Percentiles rank a stretch among this genome's conserved stretches.
Conservation (phyloP, 345 rosid genomes). For the Brassica juncea region DNA sequence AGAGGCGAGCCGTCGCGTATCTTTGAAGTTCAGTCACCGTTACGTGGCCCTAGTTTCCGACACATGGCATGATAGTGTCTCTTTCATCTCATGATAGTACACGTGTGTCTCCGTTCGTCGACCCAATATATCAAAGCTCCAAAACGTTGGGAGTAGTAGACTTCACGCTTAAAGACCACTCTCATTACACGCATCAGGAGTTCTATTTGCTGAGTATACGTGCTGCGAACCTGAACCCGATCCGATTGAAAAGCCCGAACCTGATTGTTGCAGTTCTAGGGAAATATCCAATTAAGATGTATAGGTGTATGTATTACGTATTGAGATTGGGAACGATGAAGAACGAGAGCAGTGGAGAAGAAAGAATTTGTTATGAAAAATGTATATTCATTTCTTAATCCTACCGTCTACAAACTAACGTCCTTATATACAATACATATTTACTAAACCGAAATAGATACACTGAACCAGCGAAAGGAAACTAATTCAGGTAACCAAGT, state of each 20-base stretch:
- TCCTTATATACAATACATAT: no score
- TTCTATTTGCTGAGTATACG: neutral
- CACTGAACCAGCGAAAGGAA: no score
- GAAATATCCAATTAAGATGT: no score
- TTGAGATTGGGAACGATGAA: no score
- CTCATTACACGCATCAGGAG: neutral
- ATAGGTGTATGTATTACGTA: no score
- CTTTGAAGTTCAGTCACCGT: neutral
- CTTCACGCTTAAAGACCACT: neutral
- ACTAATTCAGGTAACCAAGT: no score
- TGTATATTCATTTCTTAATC: no score
- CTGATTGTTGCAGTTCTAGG: neutral
- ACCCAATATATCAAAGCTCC: conserved; percentile 21
- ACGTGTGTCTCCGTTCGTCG: neutral
- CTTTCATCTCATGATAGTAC: neutral
- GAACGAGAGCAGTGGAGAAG: no score
- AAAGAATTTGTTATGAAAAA: no score
- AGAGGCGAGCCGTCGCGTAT: conserved; percentile 5
- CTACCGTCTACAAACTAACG: no score
- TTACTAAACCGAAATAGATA: no score
- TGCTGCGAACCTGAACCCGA: neutral
- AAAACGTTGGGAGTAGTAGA: conserved; percentile 22
- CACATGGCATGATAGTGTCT: conserved; percentile 7
- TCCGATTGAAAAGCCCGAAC: neutral
- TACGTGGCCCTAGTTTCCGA: conserved; percentile 23